Evolutionary conservation across 1,139 yeast genomes (phyloP), one percentile per base, ranked within the genome.

Genomic region (Yamadazyma epiphylla): DNA sequence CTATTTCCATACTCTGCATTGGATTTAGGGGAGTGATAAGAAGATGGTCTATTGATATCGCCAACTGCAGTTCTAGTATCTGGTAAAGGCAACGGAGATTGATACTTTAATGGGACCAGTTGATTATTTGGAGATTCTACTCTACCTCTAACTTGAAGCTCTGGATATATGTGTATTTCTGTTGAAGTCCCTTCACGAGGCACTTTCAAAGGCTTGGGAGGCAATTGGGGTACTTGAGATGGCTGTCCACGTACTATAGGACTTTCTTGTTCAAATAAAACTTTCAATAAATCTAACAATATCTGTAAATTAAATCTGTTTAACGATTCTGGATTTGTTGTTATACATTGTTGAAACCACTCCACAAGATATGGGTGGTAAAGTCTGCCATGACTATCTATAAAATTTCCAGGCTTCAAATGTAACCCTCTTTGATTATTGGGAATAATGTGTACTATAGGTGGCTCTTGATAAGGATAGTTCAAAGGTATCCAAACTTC

Each of bases 401-500:
- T 74, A 45, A 74, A 66, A 42, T 79, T 82, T 15, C 83, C 81
- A 0, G 88, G 83, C 26, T 61, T 68, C 31, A 79, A 43, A 36
- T 25, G 51, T 32, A 56, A 32, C 52, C 57, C 71, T 57, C 64
- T 40, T 14, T 48, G 31, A 25, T 62, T 64, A 24, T 66, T 64
- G 0, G 83, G 78, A 15, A 69, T 63, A 5, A 87, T 74, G 48
- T 66, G 82, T 0, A 76, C 70, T 14, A 76, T 47, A 0, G 96
- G 96, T 4, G 34, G 21, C 12, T 46, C 49, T 7, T 45, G 51
- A 16, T 46, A 48, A 0, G 96, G 95, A 46, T 85, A 86, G 16
- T 67, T 61, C 22, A 69, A 67, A 0, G 95, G 95, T 2, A 89
- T 49, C 95, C 95, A 88, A 3, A 88, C 57, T 36, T 78, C 77